A percentile compares a stretch with the other conserved stretches of the same genome.
Conservation (phyloP, 2,329 filamentous ascomycete genomes). For the Ceratocystiopsis brevicomis region DNA sequence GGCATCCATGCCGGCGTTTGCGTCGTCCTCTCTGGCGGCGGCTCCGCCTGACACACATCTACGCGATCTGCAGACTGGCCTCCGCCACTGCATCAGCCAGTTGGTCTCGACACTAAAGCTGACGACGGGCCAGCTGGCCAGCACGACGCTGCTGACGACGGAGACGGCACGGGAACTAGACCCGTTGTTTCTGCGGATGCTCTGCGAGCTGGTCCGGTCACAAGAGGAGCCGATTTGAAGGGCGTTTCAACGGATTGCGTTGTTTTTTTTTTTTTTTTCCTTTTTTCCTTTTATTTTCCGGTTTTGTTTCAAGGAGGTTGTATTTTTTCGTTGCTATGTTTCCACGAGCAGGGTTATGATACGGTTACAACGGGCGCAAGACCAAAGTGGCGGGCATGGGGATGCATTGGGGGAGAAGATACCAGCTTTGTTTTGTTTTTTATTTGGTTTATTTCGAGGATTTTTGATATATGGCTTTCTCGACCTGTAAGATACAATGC, state of each 20-base stretch:
- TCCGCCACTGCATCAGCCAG: slow-evolving; percentile 30
- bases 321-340: background rate
- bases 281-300: background rate
- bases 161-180: slow-evolving; percentile 14
- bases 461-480: too few relatives aligned
- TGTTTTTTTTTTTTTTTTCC: background rate
- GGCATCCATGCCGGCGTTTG: background rate
- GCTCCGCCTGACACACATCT: slow-evolving; percentile 12
- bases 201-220: slow-evolving; percentile 24
- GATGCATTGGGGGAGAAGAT: too few relatives aligned
- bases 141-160: slow-evolving; percentile 5
- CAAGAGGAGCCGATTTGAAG: slow-evolving; percentile 16
- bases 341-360: too few relatives aligned
- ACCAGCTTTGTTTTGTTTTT: too few relatives aligned
- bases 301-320: background rate
- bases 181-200: slow-evolving; percentile 19
- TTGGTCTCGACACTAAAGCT: slow-evolving; percentile 29
- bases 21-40: background rate
- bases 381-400: too few relatives aligned
- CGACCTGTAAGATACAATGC: too few relatives aligned
- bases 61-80: slow-evolving; percentile 27
- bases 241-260: background rate
- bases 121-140: slow-evolving; percentile 5
- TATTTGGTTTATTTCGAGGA: too few relatives aligned
- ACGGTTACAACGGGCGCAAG: too few relatives aligned